Conservation (phyloP, 2,329 filamentous ascomycete genomes). For the Fonsecaea pugnacius region DNA sequence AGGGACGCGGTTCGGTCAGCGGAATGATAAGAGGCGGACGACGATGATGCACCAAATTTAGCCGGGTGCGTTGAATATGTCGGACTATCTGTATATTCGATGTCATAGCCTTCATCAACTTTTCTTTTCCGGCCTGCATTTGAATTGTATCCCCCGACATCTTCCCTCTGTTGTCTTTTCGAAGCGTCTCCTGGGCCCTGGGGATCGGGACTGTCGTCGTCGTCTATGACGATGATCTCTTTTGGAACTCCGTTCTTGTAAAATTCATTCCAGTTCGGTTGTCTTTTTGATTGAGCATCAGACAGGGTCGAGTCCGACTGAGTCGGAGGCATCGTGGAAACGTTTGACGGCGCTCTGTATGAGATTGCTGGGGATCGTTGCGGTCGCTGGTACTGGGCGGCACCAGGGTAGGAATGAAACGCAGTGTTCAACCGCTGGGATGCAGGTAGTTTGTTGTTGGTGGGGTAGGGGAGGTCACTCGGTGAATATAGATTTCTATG, state of each 20-base stretch:
- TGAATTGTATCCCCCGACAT: slow-evolving; percentile 23
- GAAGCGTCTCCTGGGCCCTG: slow-evolving; percentile 39
- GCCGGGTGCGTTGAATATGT: slow-evolving; percentile 76
- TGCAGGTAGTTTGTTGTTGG: slow-evolving; percentile 50
- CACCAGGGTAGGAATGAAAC: slow-evolving; percentile 48
- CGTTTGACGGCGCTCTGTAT: slow-evolving; percentile 46
- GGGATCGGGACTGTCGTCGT: slow-evolving; percentile 68
- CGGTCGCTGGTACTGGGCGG: slow-evolving; percentile 39
- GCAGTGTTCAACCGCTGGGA: slow-evolving; percentile 49
- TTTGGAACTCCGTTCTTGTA: slow-evolving; percentile 82
- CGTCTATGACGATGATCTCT: slow-evolving; percentile 82
- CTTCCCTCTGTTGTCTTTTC: slow-evolving; percentile 38
- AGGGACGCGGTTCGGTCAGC: slow-evolving; percentile 83
- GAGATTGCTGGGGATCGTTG: slow-evolving; percentile 32
- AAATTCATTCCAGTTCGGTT: slow-evolving; percentile 79
- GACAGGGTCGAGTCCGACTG: slow-evolving; percentile 46
- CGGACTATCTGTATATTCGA: slow-evolving; percentile 71
- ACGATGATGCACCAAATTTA: slow-evolving; percentile 67
- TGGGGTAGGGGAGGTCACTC: slow-evolving; percentile 54
- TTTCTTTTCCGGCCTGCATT: slow-evolving; percentile 65
- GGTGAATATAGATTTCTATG: slow-evolving; percentile 61
- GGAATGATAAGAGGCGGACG: slow-evolving; percentile 70
- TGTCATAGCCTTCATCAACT: slow-evolving; percentile 73
- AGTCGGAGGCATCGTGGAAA: slow-evolving; percentile 44
- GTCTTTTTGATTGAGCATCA: slow-evolving; percentile 48